These are phyloP conservation scores for Erythrobasidium yunnanense DNA, from an alignment of 768 basidiomycete species.

Conservation along the genomic window DNA sequence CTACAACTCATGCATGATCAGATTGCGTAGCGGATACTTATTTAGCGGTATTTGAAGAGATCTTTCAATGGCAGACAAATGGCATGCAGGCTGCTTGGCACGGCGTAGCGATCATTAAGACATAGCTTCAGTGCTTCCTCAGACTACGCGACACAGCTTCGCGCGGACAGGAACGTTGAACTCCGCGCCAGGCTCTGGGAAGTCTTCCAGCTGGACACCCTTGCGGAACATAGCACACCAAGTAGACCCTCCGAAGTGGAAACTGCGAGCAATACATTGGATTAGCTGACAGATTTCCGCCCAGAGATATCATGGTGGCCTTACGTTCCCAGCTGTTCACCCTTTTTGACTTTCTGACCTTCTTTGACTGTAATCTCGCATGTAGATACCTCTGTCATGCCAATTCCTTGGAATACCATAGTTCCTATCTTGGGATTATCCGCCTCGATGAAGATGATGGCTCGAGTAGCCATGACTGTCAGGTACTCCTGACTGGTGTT, in stretches of 20 bases:
- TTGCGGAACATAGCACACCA: constrained; percentile 48
- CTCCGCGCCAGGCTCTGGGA: constrained; percentile 38
- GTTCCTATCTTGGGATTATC: constrained; percentile 50
- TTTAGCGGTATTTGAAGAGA: too few species aligned
- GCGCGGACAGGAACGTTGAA: constrained; percentile 41
- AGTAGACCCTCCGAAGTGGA: constrained; percentile 57
- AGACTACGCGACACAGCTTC: constrained; percentile 20
- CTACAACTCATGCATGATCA: too few species aligned
- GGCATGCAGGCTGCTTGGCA: too few species aligned
- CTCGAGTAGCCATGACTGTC: constrained; percentile 48
- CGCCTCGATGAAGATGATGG: constrained; percentile 51
- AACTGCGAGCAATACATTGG: constrained; percentile 34
- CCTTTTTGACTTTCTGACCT: constrained; percentile 48
- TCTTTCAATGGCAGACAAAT: too few species aligned
- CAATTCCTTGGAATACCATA: constrained; percentile 52
- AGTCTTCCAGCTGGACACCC: constrained; percentile 41
- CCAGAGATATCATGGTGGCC: constrained; percentile 19
- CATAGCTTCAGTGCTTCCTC: too few species aligned
- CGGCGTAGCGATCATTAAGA: too few species aligned
- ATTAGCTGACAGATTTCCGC: too few species aligned
- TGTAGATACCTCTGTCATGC: constrained; percentile 58
- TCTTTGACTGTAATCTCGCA: constrained; percentile 48
- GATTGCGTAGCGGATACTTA: too few species aligned
- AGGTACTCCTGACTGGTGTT: constrained; percentile 39
- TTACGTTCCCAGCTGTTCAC: constrained; percentile 52